phyloP scores from a whole-genome alignment of 177 flowering plant genomes.

The Vitis hybrid region DNA sequence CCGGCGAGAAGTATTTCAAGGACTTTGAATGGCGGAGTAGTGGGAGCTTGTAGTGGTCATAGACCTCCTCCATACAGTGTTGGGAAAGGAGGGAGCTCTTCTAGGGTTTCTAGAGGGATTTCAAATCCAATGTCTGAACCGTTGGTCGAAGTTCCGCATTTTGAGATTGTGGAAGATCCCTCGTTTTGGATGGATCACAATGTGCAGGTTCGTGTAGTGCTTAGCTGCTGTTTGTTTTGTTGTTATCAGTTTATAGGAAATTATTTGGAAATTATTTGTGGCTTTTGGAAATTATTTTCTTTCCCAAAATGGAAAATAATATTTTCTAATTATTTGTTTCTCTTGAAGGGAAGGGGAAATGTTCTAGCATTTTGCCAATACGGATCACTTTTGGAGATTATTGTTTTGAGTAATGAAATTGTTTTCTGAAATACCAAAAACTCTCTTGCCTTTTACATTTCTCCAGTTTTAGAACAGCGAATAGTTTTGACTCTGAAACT shows the following conservation, averaged over 20 bases:
- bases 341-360: too few species aligned
- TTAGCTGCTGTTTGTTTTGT: background rate
- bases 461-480: too few species aligned
- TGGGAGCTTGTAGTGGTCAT: slow-evolving; percentile 20
- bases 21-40: slow-evolving; percentile 27
- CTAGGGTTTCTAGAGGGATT: slow-evolving; percentile 36
- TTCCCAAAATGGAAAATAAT: too few species aligned
- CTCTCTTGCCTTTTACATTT: too few species aligned
- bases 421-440: too few species aligned
- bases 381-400: too few species aligned
- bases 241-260: background rate
- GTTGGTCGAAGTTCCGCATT: slow-evolving; percentile 42
- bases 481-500: too few species aligned
- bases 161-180: slow-evolving; percentile 66
- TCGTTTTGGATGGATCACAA: slow-evolving; percentile 82
- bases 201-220: slow-evolving; percentile 66
- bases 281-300: background rate
- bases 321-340: too few species aligned
- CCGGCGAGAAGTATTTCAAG: slow-evolving; percentile 42
- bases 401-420: too few species aligned
- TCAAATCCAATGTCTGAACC: slow-evolving; percentile 22
- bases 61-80: slow-evolving; percentile 31
- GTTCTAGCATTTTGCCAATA: too few species aligned
- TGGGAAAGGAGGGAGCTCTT: slow-evolving; percentile 31
- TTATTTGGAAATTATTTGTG: background rate